These are phyloP conservation scores for Pseudozyma sp. DNA, from an alignment of 1,284 basidiomycete genomes.

Conservation along the genomic window DNA sequence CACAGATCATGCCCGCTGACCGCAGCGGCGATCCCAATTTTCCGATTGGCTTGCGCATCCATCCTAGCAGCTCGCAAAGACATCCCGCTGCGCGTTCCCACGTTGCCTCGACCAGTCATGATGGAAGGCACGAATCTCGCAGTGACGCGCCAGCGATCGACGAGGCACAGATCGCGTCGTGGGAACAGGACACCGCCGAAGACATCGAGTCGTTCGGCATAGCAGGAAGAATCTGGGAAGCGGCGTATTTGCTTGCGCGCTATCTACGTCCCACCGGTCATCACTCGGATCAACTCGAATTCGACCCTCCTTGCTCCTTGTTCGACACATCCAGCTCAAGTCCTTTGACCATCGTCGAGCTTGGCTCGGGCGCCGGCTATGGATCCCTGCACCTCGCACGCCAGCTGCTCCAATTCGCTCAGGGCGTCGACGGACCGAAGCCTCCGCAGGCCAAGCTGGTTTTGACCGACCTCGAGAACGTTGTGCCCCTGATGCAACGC, in stretches of 20 bases:
- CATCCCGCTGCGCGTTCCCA: background rate
- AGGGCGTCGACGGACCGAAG: background rate
- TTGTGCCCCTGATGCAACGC: conserved; percentile 59
- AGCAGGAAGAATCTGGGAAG: conserved; percentile 67
- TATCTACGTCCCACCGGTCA: conserved; percentile 46
- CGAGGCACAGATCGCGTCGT: conserved; percentile 20
- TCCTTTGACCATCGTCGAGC: conserved; percentile 52
- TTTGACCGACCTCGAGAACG: conserved; percentile 65
- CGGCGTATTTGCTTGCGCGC: conserved; percentile 55
- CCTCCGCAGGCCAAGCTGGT: conserved; percentile 27
- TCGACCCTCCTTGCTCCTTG: conserved; percentile 61
- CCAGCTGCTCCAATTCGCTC: conserved; percentile 32
- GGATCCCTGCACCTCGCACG: conserved; percentile 61
- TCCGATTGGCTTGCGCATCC: conserved; percentile 52
- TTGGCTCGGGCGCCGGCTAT: conserved; percentile 64
- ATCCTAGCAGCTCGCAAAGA: conserved; percentile 46
- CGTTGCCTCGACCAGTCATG: no score
- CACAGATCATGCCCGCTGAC: conserved; percentile 18
- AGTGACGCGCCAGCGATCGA: background rate
- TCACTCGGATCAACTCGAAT: conserved; percentile 22
- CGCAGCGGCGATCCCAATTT: conserved; percentile 58
- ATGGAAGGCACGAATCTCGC: background rate
- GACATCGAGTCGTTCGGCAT: conserved; percentile 66
- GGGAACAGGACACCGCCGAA: conserved; percentile 53
- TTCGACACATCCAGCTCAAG: conserved; percentile 11